These are phyloP conservation scores for Epicoccum sorghinum DNA, from an alignment of 2,329 filamentous ascomycete species.

Conservation along the genomic window DNA sequence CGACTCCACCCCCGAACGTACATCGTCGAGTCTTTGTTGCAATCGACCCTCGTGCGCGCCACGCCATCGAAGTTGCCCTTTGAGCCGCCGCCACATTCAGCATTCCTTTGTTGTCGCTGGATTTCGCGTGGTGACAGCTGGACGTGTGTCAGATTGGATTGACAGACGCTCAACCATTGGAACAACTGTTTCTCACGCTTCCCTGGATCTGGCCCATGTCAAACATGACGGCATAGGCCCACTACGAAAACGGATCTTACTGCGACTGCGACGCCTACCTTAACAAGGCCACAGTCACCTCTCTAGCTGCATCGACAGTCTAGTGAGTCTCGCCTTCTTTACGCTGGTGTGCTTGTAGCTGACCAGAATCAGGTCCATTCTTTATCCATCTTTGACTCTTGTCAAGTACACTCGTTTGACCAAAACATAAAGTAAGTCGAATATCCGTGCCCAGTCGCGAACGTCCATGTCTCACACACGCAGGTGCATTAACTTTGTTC, in stretches of 20 bases:
- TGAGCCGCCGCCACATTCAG: constrained; percentile 10
- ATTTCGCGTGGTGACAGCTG: constrained; percentile 23
- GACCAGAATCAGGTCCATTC: constrained; percentile 44
- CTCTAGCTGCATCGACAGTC: constrained; percentile 45
- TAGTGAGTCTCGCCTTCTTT: constrained; percentile 34
- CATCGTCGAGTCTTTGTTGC: constrained; percentile 18
- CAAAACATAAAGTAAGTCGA: constrained; percentile 45
- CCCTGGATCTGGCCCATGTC: constrained; percentile 29
- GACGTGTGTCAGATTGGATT: constrained; percentile 26
- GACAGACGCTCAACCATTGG: constrained; percentile 28
- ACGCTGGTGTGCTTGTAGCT: constrained; percentile 10
- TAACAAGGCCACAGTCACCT: constrained; percentile 31
- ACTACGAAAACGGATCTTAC: constrained; percentile 25
- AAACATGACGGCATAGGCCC: constrained; percentile 46
- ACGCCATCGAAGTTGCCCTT: constrained; percentile 1
- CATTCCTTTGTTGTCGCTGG: constrained; percentile 23
- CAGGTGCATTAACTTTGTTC: constrained; percentile 24
- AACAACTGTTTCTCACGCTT: constrained; percentile 24
- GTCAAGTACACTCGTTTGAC: constrained; percentile 62
- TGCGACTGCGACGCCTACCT: constrained; percentile 31
- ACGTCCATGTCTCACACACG: constrained; percentile 20
- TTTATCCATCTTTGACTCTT: constrained; percentile 46
- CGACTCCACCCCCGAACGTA: constrained; percentile 20
- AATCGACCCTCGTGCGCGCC: constrained; percentile 2
- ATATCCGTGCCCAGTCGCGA: neutral